Conservation (phyloP, 805 yeast species). For the Cyberlindnera maclurae region DNA sequence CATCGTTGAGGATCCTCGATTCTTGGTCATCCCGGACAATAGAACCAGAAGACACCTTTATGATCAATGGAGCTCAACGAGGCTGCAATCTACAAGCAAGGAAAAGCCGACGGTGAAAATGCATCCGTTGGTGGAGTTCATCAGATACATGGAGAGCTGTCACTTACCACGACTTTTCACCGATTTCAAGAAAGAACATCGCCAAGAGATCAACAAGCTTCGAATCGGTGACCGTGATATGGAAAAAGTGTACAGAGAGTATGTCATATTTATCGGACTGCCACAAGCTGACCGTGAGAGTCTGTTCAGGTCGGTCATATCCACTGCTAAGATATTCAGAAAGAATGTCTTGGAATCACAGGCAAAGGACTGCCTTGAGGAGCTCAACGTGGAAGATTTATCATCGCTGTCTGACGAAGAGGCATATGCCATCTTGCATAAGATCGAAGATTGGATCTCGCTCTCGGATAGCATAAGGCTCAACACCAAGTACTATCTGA, state of each 20-base stretch:
- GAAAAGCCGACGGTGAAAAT: conserved; percentile 1
- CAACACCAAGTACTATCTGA: conserved; percentile 7
- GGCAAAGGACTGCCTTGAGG: background rate
- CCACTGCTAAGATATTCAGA: conserved; percentile 16
- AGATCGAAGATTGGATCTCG: conserved; percentile 3
- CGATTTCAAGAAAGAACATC: conserved; percentile 32
- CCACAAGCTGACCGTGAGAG: conserved; percentile 10
- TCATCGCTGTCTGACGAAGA: conserved; percentile 5
- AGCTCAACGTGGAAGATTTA: background rate
- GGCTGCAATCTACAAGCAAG: background rate
- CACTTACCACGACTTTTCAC: conserved; percentile 27
- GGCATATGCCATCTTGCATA: conserved; percentile 1
- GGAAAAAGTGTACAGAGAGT: conserved; percentile 33
- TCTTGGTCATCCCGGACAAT: conserved; percentile 28
- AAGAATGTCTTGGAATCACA: conserved; percentile 6
- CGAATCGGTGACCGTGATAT: conserved; percentile 29
- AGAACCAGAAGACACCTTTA: conserved; percentile 32
- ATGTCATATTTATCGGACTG: conserved; percentile 13
- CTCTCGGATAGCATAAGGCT: conserved; percentile 4
- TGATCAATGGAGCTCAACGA: conserved; percentile 36
- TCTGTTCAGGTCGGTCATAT: conserved; percentile 14
- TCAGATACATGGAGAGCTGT: conserved; percentile 23
- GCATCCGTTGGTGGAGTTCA: conserved; percentile 18
- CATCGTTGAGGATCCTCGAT: conserved; percentile 37
- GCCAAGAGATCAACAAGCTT: conserved; percentile 22